phyloP scores from a whole-genome alignment of 2,329 filamentous ascomycete genomes.

The Aspergillus sclerotialis region DNA sequence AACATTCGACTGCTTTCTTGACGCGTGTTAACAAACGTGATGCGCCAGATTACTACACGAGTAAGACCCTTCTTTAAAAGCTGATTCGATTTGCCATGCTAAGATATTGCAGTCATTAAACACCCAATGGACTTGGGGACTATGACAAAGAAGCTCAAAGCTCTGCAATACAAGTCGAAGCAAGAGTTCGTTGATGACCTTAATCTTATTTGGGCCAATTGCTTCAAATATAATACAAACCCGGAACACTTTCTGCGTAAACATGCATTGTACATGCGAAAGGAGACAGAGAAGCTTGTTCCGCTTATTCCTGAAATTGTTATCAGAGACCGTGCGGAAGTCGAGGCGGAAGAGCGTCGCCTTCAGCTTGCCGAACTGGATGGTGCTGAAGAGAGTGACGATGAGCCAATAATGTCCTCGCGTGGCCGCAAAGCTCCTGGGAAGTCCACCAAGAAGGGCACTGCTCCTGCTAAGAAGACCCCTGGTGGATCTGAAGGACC shows the following conservation, averaged over 20 bases:
- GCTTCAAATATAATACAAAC: constrained; percentile 89
- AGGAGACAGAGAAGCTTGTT: constrained; percentile 93
- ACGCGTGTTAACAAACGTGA: constrained; percentile 95
- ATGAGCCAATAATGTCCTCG: constrained; percentile 97
- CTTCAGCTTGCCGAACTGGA: constrained; percentile 79
- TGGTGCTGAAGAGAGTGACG: constrained; percentile 83
- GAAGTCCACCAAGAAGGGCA: constrained; percentile 65
- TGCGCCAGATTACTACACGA: constrained; percentile 86
- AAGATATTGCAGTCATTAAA: constrained; percentile 63
- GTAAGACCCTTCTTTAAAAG: constrained; percentile 49
- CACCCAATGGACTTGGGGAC: constrained; percentile 95
- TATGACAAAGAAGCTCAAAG: constrained; percentile 97
- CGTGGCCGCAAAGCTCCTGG: constrained; percentile 80
- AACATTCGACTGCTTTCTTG: constrained; percentile 94
- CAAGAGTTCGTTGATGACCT: constrained; percentile 90
- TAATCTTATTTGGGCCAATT: constrained; percentile 95
- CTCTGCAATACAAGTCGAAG: constrained; percentile 75
- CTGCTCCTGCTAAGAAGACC: constrained; percentile 60
- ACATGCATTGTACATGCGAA: constrained; percentile 93
- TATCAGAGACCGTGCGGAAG: constrained; percentile 84
- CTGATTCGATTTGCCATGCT: neutral
- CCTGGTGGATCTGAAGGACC: constrained; percentile 68
- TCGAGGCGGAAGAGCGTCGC: constrained; percentile 76
- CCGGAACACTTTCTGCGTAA: constrained; percentile 79
- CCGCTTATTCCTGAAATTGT: constrained; percentile 89